A percentile compares a stretch with the other conserved stretches of the same genome.
Conservation (phyloP, 1,284 basidiomycete species). For the Tylopilus orsonianus region DNA sequence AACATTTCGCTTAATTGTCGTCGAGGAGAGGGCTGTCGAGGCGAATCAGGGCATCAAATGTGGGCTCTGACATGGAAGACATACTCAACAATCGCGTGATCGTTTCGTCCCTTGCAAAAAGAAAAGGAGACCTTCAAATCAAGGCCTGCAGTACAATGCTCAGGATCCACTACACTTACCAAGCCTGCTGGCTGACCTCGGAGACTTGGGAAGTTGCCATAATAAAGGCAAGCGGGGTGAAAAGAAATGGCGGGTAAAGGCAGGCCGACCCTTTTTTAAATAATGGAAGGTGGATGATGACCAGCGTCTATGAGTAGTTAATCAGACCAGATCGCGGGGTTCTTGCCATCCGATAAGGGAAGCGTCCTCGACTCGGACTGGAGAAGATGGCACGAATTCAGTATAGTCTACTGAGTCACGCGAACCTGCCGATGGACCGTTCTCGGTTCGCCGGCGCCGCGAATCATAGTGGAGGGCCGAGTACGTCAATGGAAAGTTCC, state of each 20-base stretch:
- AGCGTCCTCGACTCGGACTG: conserved; percentile 24
- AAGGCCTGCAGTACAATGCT: conserved; percentile 20
- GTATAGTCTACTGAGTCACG: conserved; percentile 27
- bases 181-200: conserved; percentile 59
- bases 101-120: conserved; percentile 57
- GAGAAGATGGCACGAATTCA: conserved; percentile 27
- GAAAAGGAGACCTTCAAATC: conserved; percentile 23
- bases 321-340: conserved; percentile 43
- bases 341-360: conserved; percentile 37
- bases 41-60: conserved; percentile 11
- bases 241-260: conserved; percentile 36
- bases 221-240: conserved; percentile 36
- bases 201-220: conserved; percentile 58
- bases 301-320: conserved; percentile 39
- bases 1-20: conserved; percentile 60
- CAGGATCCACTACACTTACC: conserved; percentile 41
- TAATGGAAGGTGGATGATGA: conserved; percentile 39
- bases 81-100: conserved; percentile 58
- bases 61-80: conserved; percentile 15
- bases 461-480: conserved; percentile 26
- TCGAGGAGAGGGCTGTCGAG: conserved; percentile 55
- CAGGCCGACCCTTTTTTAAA: conserved; percentile 43
- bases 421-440: conserved; percentile 24
- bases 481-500: conserved; percentile 38
- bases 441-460: conserved; percentile 29